phyloP scores from a whole-genome alignment of 148 eudicot genomes.

The Chenopodium album region DNA sequence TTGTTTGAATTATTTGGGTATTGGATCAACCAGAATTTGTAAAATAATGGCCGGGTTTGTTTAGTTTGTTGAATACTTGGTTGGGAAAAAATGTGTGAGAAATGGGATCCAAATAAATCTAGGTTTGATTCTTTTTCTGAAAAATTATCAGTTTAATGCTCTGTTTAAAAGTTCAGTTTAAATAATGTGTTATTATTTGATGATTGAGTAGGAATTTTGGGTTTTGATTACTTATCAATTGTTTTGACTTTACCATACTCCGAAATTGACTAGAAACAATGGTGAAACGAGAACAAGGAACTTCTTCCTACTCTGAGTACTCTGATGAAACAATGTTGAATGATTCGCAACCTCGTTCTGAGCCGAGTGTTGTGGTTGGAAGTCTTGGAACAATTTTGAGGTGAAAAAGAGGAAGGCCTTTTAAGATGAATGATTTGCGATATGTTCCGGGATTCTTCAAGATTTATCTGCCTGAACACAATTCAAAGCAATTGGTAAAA shows the following conservation, averaged over 20 bases:
- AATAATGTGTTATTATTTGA: too few relatives aligned
- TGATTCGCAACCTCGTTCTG: too few relatives aligned
- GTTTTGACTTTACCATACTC: too few relatives aligned
- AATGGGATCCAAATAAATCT: slow-evolving; percentile 54
- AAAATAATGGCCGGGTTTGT: slow-evolving; percentile 52
- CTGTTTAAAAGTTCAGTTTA: too few relatives aligned
- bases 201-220: too few relatives aligned
- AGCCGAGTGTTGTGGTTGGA: not conserved
- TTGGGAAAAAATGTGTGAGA: slow-evolving; percentile 37
- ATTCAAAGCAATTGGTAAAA: slow-evolving; percentile 14
- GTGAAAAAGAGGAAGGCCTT: slow-evolving; percentile 4
- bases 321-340: too few relatives aligned
- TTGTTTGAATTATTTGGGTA: slow-evolving; percentile 43
- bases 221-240: too few relatives aligned
- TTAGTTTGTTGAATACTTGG: slow-evolving; percentile 85
- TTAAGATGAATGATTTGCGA: not conserved
- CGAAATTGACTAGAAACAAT: too few relatives aligned
- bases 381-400: not conserved
- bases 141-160: not conserved
- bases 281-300: too few relatives aligned
- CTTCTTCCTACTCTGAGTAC: too few relatives aligned
- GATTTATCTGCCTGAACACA: slow-evolving; percentile 18
- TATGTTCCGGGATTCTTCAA: slow-evolving; percentile 4
- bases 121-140: slow-evolving; percentile 12
- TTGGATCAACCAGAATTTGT: slow-evolving; percentile 71